Conservation (phyloP, 2,329 filamentous ascomycete genomes). For the Trichoderma sp. region DNA sequence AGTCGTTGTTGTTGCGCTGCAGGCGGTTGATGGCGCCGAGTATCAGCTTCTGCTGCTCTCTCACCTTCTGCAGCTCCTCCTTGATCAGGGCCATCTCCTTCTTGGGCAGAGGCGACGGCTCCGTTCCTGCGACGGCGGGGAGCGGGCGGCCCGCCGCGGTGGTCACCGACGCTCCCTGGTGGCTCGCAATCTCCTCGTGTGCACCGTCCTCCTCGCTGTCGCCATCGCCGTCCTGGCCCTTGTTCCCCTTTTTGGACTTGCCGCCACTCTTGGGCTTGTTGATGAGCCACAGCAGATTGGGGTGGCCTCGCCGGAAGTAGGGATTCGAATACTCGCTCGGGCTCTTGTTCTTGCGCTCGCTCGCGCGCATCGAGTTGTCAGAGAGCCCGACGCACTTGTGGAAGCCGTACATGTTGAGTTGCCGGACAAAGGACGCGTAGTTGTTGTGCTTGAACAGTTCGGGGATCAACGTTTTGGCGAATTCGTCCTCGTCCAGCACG, state of each 20-base stretch:
- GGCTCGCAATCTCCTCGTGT: constrained; percentile 45
- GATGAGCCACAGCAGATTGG: constrained; percentile 92
- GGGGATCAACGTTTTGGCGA: constrained; percentile 93
- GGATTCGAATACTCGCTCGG: constrained; percentile 98
- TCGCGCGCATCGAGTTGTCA: constrained; percentile 96
- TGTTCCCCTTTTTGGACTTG: constrained; percentile 59
- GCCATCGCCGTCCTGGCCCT: constrained; percentile 69
- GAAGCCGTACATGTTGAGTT: constrained; percentile 97
- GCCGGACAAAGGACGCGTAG: constrained; percentile 93
- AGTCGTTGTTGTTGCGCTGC: constrained; percentile 81
- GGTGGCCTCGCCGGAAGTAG: constrained; percentile 90
- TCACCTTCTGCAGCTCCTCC: constrained; percentile 77
- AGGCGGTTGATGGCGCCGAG: constrained; percentile 78
- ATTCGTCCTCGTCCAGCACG: constrained; percentile 95
- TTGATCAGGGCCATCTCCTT: constrained; percentile 79
- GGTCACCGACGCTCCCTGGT: constrained; percentile 32
- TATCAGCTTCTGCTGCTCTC: constrained; percentile 84
- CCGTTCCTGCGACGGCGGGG: constrained; percentile 50
- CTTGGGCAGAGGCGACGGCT: constrained; percentile 56
- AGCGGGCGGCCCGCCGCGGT: constrained; percentile 39
- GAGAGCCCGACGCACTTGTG: constrained; percentile 93
- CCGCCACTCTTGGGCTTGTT: constrained; percentile 85
- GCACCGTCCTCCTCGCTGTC: constrained; percentile 64
- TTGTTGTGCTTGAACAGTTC: constrained; percentile 99
- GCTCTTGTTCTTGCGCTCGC: constrained; percentile 95